These are phyloP conservation scores for Flaveria floridana DNA, from an alignment of 140 eudicot species.

Conservation along the genomic window DNA sequence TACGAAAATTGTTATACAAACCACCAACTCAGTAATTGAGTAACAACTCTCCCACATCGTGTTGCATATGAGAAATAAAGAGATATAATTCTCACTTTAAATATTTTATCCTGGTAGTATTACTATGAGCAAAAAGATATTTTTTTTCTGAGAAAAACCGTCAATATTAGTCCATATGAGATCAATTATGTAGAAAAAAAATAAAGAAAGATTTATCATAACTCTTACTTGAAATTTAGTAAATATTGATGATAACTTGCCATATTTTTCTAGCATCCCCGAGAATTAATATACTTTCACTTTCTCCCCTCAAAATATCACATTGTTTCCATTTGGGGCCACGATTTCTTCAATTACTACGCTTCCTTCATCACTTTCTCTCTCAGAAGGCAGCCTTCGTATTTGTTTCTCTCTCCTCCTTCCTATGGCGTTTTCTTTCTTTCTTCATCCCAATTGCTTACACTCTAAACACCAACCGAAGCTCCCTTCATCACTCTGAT, in stretches of 20 bases:
- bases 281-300: neutral
- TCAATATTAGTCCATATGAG: too few species aligned
- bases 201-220: too few species aligned
- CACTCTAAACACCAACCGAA: neutral
- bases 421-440: neutral
- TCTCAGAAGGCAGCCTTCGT: neutral
- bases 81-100: too few species aligned
- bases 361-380: slow-evolving; percentile 4
- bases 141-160: too few species aligned
- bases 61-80: too few species aligned
- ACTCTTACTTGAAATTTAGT: too few species aligned
- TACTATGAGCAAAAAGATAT: too few species aligned
- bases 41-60: too few species aligned
- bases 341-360: neutral
- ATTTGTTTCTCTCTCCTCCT: neutral
- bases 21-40: too few species aligned
- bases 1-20: too few species aligned
- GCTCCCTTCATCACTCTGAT: slow-evolving; percentile 10
- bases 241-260: neutral
- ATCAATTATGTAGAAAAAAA: too few species aligned
- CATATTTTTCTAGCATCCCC: neutral
- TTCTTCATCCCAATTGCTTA: neutral
- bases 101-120: too few species aligned
- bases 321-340: neutral
- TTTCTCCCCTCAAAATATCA: slow-evolving; percentile 16